Base-by-base conservation (phyloP, 306 rosid species). In the Herpetospermum pedunculosum region DNA sequence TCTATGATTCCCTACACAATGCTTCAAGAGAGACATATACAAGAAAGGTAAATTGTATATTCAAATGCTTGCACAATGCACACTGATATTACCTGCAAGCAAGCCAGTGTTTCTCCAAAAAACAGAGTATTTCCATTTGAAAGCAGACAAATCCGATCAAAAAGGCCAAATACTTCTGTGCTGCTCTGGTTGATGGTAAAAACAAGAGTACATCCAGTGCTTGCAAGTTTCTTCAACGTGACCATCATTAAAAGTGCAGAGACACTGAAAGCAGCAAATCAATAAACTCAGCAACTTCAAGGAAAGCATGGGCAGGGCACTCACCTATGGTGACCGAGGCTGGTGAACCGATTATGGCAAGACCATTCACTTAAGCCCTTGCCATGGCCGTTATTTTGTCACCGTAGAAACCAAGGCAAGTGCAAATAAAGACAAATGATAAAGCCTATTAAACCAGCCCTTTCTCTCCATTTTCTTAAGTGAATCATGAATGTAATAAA, bases 181-280 rank as follows among this genome's bases (percentile, higher is more conserved):
- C 96, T 95, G 85, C 99, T 95, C 80, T 95, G 99, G 79, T 86
- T 87, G 63, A 95, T 91, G 75, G 96, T 95, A 77, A 95, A 74
- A 38, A 95, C 55, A 72, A 95, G 90, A 73, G 97, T 91, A 78
- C 91, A 95, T 35, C 99, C 99, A 12, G 89, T 88, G 85, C 97
- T 91, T 70, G 99, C 96, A 50, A 95, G 92, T 83, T 94, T 95
- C 93, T 90, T 95, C 87, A 95, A 77, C 10, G 99, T 95, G 74
- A 95, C 99, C 99, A 95, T 95, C 99, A 95, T 95, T 83, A 91
- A 82, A 76, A 95, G 97, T 50, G 99, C 93, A 28, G 99, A 91
- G 47, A 95, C 99, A 77, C 99, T 95, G 86, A 52, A 82, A 44
- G 76, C 78, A 67, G 74, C 6, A 70, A 79, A 78, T 70, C 73